Evolutionary conservation across 1,284 basidiomycete genomes (phyloP).

Genomic region (Anthracocystis setariae): DNA sequence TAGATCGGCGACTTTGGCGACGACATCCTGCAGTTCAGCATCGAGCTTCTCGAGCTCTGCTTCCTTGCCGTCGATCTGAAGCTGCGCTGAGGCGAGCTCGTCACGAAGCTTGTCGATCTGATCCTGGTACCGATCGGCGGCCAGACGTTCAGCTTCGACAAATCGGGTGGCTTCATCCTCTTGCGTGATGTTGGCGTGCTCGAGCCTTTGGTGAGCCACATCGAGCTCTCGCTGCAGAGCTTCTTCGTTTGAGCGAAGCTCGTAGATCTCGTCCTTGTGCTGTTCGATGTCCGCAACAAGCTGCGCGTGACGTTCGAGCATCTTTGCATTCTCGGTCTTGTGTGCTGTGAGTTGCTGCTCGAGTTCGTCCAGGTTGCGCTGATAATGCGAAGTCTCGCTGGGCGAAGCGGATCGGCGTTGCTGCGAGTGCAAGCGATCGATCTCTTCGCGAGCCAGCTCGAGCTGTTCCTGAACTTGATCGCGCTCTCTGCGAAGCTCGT

Average conservation of each 20-base stretch:
- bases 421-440: slow-evolving; percentile 27
- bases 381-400: slow-evolving; percentile 24
- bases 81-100: slow-evolving; percentile 59
- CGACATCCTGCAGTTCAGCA: slow-evolving; percentile 45
- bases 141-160: slow-evolving; percentile 37
- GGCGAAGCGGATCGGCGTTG: slow-evolving; percentile 29
- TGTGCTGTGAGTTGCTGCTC: slow-evolving; percentile 51
- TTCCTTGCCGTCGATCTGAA: slow-evolving; percentile 59
- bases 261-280: slow-evolving; percentile 53
- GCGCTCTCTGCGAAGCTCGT: slow-evolving; percentile 47
- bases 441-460: slow-evolving; percentile 35
- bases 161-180: slow-evolving; percentile 47
- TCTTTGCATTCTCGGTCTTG: slow-evolving; percentile 50
- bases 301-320: slow-evolving; percentile 50
- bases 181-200: slow-evolving; percentile 51
- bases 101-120: slow-evolving; percentile 56
- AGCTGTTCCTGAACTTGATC: slow-evolving; percentile 52
- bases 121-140: slow-evolving; percentile 46
- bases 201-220: slow-evolving; percentile 48
- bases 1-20: slow-evolving; percentile 49
- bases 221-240: slow-evolving; percentile 51
- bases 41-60: slow-evolving; percentile 60
- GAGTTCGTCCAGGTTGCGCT: slow-evolving; percentile 44
- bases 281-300: slow-evolving; percentile 50
- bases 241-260: slow-evolving; percentile 45